These are phyloP conservation scores for Xylariaceae sp. DNA, from an alignment of 2,329 filamentous ascomycete species.

Conservation along the genomic window DNA sequence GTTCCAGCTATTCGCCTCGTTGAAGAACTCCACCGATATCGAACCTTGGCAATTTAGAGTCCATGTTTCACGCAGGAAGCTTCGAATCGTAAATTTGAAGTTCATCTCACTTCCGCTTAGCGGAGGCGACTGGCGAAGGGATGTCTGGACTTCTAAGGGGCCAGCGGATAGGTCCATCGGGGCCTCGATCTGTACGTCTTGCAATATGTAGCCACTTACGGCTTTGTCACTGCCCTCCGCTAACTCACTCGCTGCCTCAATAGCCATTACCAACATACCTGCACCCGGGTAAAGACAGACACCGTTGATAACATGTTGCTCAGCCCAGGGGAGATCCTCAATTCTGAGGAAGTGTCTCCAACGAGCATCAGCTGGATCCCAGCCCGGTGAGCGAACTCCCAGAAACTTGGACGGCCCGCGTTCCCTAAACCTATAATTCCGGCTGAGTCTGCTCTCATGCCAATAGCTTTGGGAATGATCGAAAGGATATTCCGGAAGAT, in stretches of 20 bases:
- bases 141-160: constrained; percentile 23
- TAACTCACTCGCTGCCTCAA: constrained; percentile 37
- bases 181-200: constrained; percentile 13
- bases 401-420: constrained; percentile 37
- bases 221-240: background rate
- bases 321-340: constrained; percentile 49
- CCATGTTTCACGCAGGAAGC: background rate
- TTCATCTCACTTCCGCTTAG: background rate
- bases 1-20: constrained; percentile 1
- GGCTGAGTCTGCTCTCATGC: constrained; percentile 42
- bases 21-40: constrained; percentile 7
- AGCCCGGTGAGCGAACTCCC: constrained; percentile 28
- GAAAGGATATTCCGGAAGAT: constrained; percentile 49
- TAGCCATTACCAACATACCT: constrained; percentile 41
- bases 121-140: background rate
- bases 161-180: constrained; percentile 12
- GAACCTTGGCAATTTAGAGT: constrained; percentile 20
- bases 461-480: constrained; percentile 46
- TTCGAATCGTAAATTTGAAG: constrained; percentile 19
- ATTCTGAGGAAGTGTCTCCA: constrained; percentile 53
- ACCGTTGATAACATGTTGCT: constrained; percentile 47
- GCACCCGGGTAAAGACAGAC: constrained; percentile 39
- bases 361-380: constrained; percentile 28
- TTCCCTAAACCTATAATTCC: constrained; percentile 35
- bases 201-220: constrained; percentile 12